Conservation (phyloP, 192 early-diverging fungal genomes). For the Coemansia sp. region DNA sequence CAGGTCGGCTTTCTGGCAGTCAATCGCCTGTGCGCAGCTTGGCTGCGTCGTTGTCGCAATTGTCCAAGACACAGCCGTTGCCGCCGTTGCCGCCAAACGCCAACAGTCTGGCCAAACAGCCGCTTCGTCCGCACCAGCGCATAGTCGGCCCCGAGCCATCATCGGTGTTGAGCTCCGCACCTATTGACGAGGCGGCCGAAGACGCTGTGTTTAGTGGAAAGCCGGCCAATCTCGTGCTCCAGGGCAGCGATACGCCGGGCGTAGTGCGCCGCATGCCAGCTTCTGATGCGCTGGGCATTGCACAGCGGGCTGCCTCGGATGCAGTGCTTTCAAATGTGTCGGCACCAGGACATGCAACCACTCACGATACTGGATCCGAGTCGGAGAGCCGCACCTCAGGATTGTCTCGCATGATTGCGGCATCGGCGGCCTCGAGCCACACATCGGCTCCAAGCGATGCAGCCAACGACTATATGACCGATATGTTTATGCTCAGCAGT, state of each 20-base stretch:
- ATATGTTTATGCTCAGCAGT: constrained; percentile 11
- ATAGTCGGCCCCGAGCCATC: constrained; percentile 4
- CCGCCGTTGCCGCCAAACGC: not conserved
- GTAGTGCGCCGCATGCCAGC: not conserved
- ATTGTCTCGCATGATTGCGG: constrained; percentile 24
- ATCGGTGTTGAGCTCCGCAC: not conserved
- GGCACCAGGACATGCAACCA: not conserved
- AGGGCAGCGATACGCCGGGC: constrained; percentile 5
- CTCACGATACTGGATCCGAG: constrained; percentile 7
- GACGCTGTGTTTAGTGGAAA: not conserved
- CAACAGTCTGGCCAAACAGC: not conserved
- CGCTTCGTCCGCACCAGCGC: constrained; percentile 6
- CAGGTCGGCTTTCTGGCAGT: constrained; percentile 3
- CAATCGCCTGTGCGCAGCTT: constrained; percentile 22
- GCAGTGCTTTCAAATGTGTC: not conserved
- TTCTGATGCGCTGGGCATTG: constrained; percentile 8
- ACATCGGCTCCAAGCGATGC: constrained; percentile 1
- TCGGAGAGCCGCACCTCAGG: constrained; percentile 29
- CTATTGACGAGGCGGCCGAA: constrained; percentile 1
- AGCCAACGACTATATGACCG: constrained; percentile 15
- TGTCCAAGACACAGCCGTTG: constrained; percentile 2
- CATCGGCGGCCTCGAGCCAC: constrained; percentile 2
- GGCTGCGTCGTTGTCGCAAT: constrained; percentile 20
- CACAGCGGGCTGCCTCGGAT: not conserved
- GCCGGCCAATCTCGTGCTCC: not conserved